Percentiles rank a stretch among this genome's conserved stretches.
Evolutionary conservation across 257 asterid genomes (phyloP).

Genomic region (Scutellaria barbata): DNA sequence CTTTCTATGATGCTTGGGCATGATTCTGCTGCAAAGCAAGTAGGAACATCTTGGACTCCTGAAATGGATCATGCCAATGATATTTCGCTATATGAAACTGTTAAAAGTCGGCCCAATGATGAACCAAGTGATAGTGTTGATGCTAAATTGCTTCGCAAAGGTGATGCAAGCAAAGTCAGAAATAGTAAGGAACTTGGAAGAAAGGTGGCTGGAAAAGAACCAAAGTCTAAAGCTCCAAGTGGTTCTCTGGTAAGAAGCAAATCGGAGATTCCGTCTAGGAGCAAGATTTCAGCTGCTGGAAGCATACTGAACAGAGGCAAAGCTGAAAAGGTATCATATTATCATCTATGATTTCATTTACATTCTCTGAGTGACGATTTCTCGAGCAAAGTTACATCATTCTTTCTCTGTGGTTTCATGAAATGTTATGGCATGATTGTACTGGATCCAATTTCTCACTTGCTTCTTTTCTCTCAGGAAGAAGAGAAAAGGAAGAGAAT

Average conservation of each 20-base stretch:
- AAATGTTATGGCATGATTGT: constrained; percentile 1
- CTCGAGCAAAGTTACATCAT: background rate
- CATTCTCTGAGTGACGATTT: background rate
- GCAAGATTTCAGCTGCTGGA: constrained; percentile 49
- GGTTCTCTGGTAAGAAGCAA: constrained; percentile 59
- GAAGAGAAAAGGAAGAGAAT: constrained; percentile 70
- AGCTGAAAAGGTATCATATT: constrained; percentile 54
- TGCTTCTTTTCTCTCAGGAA: constrained; percentile 46
- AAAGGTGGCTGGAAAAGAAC: constrained; percentile 47
- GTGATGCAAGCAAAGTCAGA: constrained; percentile 38
- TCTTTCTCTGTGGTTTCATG: background rate
- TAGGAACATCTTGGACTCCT: constrained; percentile 47
- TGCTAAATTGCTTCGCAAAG: constrained; percentile 34
- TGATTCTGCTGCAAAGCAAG: constrained; percentile 50
- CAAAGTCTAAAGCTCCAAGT: constrained; percentile 45
- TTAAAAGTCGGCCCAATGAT: constrained; percentile 30
- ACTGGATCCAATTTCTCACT: background rate
- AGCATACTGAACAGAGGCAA: constrained; percentile 53
- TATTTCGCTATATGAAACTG: constrained; percentile 43
- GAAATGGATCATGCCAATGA: constrained; percentile 55
- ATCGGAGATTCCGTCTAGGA: constrained; percentile 50
- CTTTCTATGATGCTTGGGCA: constrained; percentile 67
- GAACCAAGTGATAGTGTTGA: constrained; percentile 40
- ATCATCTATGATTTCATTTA: constrained; percentile 6
- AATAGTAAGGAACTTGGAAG: constrained; percentile 37